Evolutionary conservation across 768 basidiomycete genomes (phyloP).

Genomic region (Suillus americanus): DNA sequence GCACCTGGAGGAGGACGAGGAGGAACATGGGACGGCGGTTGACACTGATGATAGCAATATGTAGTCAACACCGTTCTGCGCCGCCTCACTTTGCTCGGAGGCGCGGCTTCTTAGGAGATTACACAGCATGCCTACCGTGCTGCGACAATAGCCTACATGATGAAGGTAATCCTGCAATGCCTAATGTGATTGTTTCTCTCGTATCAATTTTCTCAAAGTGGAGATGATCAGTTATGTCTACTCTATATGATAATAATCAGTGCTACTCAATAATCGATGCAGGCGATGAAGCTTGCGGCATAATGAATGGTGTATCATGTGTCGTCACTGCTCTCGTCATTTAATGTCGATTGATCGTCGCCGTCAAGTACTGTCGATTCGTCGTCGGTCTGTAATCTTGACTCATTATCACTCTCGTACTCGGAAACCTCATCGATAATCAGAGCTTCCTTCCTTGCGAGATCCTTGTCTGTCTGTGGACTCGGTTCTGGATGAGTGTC

Average conservation of each 20-base stretch:
- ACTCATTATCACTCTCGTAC: not conserved
- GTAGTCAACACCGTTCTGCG: constrained; percentile 38
- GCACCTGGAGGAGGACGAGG: constrained; percentile 38
- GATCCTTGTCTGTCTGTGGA: not conserved
- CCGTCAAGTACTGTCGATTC: constrained; percentile 8
- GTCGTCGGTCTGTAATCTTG: not conserved
- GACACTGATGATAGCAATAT: constrained; percentile 39
- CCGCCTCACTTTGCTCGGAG: constrained; percentile 25
- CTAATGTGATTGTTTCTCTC: constrained; percentile 7
- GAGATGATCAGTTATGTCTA: not conserved
- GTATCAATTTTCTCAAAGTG: constrained; percentile 2
- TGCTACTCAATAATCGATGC: not conserved
- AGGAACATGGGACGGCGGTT: constrained; percentile 29
- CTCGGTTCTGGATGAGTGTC: not conserved
- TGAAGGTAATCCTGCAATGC: constrained; percentile 2
- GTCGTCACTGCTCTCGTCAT: not conserved
- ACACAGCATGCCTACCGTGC: constrained; percentile 45
- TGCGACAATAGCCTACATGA: constrained; percentile 38
- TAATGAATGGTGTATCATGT: not conserved
- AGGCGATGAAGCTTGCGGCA: not conserved
- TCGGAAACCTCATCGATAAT: not conserved
- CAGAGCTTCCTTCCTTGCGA: not conserved
- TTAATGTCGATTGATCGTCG: not conserved
- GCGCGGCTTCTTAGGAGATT: constrained; percentile 31
- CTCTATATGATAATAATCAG: not conserved